A percentile compares a stretch with the other conserved stretches of the same genome.
These are phyloP conservation scores for Lachancea quebecensis DNA, from an alignment of 805 yeast species.

Conservation along the genomic window DNA sequence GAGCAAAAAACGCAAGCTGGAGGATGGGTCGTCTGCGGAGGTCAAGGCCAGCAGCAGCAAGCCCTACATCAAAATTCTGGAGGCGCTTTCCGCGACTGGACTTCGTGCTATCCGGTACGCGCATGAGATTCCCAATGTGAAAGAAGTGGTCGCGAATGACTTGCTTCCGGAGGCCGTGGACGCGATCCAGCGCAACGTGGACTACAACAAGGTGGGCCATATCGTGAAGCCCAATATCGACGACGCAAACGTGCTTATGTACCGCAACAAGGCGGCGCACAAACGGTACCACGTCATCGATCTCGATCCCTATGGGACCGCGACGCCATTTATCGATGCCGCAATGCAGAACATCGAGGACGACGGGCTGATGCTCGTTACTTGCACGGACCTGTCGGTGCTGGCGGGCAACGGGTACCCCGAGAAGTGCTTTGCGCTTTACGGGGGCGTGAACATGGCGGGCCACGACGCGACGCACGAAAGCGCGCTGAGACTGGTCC, in stretches of 20 bases:
- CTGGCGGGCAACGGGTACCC: slow-evolving; percentile 95
- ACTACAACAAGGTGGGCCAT: slow-evolving; percentile 51
- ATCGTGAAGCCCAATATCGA: slow-evolving; percentile 66
- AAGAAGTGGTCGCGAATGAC: slow-evolving; percentile 82
- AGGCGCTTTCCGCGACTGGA: slow-evolving; percentile 94
- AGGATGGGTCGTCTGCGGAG: slow-evolving; percentile 21
- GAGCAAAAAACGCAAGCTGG: slow-evolving; percentile 25
- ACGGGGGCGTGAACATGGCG: slow-evolving; percentile 87
- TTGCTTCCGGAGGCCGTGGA: slow-evolving; percentile 78
- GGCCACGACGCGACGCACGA: slow-evolving; percentile 82
- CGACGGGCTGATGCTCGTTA: slow-evolving; percentile 79
- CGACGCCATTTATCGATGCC: slow-evolving; percentile 89
- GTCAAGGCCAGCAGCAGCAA: slow-evolving; percentile 6
- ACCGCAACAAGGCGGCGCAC: slow-evolving; percentile 35
- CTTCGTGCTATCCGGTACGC: slow-evolving; percentile 90
- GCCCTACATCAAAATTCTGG: slow-evolving; percentile 64
- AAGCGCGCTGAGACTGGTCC: slow-evolving; percentile 79
- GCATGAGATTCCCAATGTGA: slow-evolving; percentile 75
- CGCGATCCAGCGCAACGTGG: slow-evolving; percentile 65
- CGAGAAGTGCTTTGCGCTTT: slow-evolving; percentile 89
- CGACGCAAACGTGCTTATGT: slow-evolving; percentile 87
- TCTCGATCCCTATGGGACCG: slow-evolving; percentile 96
- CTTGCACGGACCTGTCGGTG: slow-evolving; percentile 95
- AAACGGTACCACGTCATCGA: slow-evolving; percentile 77
- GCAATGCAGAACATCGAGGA: slow-evolving; percentile 81